These are phyloP conservation scores for Euptelea pleiosperma DNA, from an alignment of 164 flowering plant species.

Conservation along the genomic window DNA sequence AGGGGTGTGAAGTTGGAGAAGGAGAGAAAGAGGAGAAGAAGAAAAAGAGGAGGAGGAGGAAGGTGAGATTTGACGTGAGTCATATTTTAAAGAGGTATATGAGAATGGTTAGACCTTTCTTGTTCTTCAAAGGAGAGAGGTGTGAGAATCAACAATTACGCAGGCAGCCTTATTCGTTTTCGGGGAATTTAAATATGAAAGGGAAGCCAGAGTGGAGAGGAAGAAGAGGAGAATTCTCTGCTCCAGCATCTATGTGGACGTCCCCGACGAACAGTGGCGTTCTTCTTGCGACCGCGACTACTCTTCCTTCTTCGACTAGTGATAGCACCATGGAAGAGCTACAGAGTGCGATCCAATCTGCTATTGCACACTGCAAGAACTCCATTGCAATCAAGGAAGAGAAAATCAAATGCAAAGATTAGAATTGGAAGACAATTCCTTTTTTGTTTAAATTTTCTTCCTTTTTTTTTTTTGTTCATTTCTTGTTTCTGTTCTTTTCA, in stretches of 20 bases:
- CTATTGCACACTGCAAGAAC: conserved; percentile 95
- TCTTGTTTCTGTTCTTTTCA: too few species aligned
- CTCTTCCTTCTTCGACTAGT: conserved; percentile 27
- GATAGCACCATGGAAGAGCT: conserved; percentile 93
- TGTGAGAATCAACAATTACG: conserved; percentile 22
- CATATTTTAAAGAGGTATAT: conserved; percentile 51
- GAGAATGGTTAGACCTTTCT: conserved; percentile 54
- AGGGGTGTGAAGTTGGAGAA: conserved; percentile 27
- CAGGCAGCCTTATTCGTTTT: conserved; percentile 53
- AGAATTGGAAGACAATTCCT: background rate
- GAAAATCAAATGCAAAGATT: conserved; percentile 21
- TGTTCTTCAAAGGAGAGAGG: conserved; percentile 40
- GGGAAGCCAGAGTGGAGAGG: conserved; percentile 31
- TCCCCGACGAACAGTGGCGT: conserved; percentile 81
- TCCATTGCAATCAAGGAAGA: conserved; percentile 54
- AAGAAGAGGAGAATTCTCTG: conserved; percentile 52
- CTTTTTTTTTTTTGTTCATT: background rate
- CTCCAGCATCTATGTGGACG: conserved; percentile 76
- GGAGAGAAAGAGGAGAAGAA: conserved; percentile 18
- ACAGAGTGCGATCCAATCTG: conserved; percentile 94
- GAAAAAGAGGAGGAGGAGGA: conserved; percentile 31
- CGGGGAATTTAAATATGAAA: conserved; percentile 30
- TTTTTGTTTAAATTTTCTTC: background rate
- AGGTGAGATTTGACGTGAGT: conserved; percentile 43
- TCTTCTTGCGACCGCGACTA: conserved; percentile 36